Evolutionary conservation across 805 yeast species (phyloP).

Genomic region (Yarrowia deformans): DNA sequence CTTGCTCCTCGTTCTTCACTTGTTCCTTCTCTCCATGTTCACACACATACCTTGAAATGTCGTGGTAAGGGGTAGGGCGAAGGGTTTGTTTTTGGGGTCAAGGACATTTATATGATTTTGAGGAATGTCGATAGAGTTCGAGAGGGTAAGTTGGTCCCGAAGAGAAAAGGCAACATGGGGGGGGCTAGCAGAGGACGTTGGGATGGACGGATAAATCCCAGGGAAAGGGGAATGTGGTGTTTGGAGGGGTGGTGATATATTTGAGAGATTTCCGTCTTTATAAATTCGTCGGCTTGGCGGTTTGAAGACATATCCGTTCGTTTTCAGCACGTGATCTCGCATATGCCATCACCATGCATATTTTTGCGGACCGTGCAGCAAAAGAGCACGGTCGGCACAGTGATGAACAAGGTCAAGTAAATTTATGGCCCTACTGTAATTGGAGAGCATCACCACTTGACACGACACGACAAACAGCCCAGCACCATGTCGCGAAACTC

Average conservation of each 20-base stretch:
- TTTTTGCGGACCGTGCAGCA: neutral
- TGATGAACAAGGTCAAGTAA: neutral
- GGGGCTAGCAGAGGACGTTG: neutral
- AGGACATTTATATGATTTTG: slow-evolving; percentile 32
- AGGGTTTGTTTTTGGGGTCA: slow-evolving; percentile 37
- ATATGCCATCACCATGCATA: neutral
- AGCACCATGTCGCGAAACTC: slow-evolving; percentile 69
- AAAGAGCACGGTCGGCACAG: neutral
- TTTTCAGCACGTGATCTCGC: neutral
- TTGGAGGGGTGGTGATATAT: neutral
- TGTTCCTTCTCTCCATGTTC: slow-evolving; percentile 6
- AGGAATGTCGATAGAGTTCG: slow-evolving; percentile 38
- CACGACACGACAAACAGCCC: no score
- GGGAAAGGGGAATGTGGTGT: no score
- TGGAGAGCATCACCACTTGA: neutral
- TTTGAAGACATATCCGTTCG: no score
- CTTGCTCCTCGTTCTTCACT: neutral
- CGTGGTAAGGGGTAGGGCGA: slow-evolving; percentile 41
- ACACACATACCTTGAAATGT: slow-evolving; percentile 39
- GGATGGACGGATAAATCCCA: no score
- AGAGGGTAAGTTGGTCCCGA: slow-evolving; percentile 26
- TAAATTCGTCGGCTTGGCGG: no score
- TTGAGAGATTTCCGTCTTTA: no score
- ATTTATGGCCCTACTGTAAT: slow-evolving; percentile 7
- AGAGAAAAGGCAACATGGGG: neutral